Conservation (phyloP, 495 filamentous ascomycete species). For the Penicillium psychrofluorescens region DNA sequence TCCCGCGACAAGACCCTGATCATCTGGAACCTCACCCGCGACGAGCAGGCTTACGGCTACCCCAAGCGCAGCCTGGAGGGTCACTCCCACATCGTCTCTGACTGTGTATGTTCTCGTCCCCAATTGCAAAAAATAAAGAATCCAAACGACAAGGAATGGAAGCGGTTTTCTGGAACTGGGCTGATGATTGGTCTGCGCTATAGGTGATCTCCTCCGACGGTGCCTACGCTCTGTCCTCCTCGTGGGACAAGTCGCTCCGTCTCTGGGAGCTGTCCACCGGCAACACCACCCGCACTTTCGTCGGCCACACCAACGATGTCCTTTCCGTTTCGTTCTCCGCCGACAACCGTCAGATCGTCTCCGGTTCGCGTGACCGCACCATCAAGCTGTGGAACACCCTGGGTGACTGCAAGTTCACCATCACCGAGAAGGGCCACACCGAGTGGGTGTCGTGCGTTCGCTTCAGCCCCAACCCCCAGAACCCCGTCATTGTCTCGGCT, state of each 20-base stretch:
- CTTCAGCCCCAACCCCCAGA: constrained; percentile 99
- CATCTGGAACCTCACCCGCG: constrained; percentile 99
- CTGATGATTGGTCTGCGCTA: constrained; percentile 16
- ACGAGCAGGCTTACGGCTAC: constrained; percentile 95
- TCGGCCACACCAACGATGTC: constrained; percentile 98
- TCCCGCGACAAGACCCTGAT: constrained; percentile 98
- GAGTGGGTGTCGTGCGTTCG: constrained; percentile 99
- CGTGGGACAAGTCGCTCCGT: constrained; percentile 99
- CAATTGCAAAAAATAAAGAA: constrained; percentile 8
- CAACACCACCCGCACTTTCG: constrained; percentile 93
- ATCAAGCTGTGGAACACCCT: constrained; percentile 99
- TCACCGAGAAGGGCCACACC: constrained; percentile 99
- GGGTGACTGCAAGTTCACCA: constrained; percentile 99
- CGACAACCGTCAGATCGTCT: constrained; percentile 99
- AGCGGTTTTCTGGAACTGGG: neutral
- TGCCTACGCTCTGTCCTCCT: constrained; percentile 97
- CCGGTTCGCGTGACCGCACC: constrained; percentile 90
- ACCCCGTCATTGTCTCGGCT: constrained; percentile 97
- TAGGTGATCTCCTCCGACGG: constrained; percentile 99
- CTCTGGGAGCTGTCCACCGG: constrained; percentile 98
- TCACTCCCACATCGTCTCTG: constrained; percentile 99
- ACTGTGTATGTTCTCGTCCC: constrained; percentile 71
- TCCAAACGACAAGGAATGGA: constrained; percentile 8
- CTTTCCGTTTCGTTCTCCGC: constrained; percentile 99
- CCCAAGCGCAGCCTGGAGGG: constrained; percentile 97